These are phyloP conservation scores for Hypoxylon sp. DNA, from an alignment of 2,329 filamentous ascomycete genomes.

Conservation along the genomic window DNA sequence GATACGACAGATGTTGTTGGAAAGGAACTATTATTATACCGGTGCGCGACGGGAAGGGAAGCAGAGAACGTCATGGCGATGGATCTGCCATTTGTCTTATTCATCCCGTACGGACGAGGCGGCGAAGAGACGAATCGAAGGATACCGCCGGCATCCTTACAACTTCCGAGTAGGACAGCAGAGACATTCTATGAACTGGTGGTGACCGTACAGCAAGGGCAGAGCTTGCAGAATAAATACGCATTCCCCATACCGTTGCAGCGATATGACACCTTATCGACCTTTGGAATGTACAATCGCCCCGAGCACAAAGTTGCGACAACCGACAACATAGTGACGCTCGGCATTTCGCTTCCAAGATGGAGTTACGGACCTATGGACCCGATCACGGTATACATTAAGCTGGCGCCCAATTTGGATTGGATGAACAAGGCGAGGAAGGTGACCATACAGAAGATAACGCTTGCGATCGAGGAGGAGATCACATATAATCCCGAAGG, in stretches of 20 bases:
- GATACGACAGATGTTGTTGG: conserved; percentile 94
- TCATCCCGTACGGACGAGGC: conserved; percentile 93
- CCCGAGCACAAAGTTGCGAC: conserved; percentile 89
- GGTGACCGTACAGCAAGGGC: conserved; percentile 93
- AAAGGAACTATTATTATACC: conserved; percentile 93
- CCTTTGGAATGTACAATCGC: conserved; percentile 99
- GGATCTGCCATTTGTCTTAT: conserved; percentile 97
- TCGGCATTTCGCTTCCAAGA: conserved; percentile 90
- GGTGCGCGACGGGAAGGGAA: conserved; percentile 85
- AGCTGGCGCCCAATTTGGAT: conserved; percentile 90
- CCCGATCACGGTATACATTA: conserved; percentile 95
- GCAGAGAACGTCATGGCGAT: conserved; percentile 91
- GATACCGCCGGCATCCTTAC: conserved; percentile 91
- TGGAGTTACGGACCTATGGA: conserved; percentile 98
- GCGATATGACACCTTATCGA: conserved; percentile 95
- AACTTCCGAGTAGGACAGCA: conserved; percentile 91
- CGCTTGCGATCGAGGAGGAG: conserved; percentile 93
- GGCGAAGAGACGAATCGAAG: conserved; percentile 90
- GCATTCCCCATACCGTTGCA: conserved; percentile 90
- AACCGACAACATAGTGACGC: conserved; percentile 89
- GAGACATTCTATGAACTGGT: conserved; percentile 98
- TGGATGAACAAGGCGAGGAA: conserved; percentile 91
- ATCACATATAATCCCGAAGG: conserved; percentile 99
- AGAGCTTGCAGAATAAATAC: conserved; percentile 88
- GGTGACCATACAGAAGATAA: conserved; percentile 94